Conservation (phyloP, 2,329 filamentous ascomycete species). For the Epichloe uncinata region DNA sequence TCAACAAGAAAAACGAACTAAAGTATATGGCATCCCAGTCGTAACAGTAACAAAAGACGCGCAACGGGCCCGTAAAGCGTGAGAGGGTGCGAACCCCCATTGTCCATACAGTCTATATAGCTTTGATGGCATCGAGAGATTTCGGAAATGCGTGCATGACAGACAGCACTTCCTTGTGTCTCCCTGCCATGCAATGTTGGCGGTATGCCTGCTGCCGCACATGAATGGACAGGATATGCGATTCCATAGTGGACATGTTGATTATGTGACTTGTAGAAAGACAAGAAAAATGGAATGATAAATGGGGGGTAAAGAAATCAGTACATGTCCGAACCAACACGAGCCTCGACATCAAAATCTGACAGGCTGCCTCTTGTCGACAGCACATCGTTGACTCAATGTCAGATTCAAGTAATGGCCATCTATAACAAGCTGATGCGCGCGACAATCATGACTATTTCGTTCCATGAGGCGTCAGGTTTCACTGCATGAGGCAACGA, state of each 20-base stretch:
- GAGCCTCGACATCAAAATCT: background rate
- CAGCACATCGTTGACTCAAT: background rate
- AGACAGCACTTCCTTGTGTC: background rate
- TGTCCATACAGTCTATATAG: conserved; percentile 25
- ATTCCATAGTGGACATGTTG: background rate
- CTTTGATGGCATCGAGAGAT: conserved; percentile 14
- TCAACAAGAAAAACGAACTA: conserved; percentile 6
- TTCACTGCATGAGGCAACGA: background rate
- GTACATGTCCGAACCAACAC: background rate
- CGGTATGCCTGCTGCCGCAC: background rate
- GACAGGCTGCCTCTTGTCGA: background rate
- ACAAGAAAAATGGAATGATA: background rate
- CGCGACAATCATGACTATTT: background rate
- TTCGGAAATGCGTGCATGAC: conserved; percentile 9
- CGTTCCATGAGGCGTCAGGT: background rate
- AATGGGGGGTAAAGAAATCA: background rate
- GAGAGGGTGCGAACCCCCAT: conserved; percentile 23
- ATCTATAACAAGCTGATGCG: background rate
- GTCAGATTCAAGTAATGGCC: background rate
- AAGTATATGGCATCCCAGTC: conserved; percentile 15
- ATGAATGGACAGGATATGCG: background rate
- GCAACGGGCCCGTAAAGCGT: conserved; percentile 14
- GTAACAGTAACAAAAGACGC: conserved; percentile 18
- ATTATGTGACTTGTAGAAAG: background rate
- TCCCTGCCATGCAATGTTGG: background rate